Evolutionary conservation across 352 stramenopile genomes (phyloP).

Genomic region (Pythium coloratum): DNA sequence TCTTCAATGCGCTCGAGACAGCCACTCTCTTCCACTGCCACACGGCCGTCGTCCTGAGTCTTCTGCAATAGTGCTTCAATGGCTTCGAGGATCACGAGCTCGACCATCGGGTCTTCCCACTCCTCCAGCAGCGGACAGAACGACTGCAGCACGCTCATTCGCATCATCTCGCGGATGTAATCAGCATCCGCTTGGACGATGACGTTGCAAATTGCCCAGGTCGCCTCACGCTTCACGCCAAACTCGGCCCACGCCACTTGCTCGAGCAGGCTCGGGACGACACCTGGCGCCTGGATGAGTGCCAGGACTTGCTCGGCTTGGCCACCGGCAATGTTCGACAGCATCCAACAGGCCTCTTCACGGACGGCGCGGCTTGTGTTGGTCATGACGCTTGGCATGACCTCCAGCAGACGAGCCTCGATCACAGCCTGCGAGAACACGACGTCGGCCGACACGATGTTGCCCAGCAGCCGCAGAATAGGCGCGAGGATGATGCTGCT

Average conservation of each 20-base stretch:
- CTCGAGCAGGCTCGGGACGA: slow-evolving; percentile 67
- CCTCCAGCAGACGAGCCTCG: slow-evolving; percentile 74
- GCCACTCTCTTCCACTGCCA: slow-evolving; percentile 78
- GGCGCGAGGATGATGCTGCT: slow-evolving; percentile 82
- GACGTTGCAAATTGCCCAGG: slow-evolving; percentile 87
- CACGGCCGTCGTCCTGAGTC: slow-evolving; percentile 51
- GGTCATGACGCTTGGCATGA: slow-evolving; percentile 81
- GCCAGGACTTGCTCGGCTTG: slow-evolving; percentile 73
- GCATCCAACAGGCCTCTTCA: slow-evolving; percentile 87
- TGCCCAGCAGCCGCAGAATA: slow-evolving; percentile 72
- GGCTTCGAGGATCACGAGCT: slow-evolving; percentile 83
- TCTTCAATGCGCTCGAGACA: slow-evolving; percentile 80
- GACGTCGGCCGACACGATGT: slow-evolving; percentile 84
- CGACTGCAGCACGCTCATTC: slow-evolving; percentile 70
- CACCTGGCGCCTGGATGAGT: slow-evolving; percentile 69
- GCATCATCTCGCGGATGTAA: slow-evolving; percentile 65
- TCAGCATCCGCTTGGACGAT: slow-evolving; percentile 66
- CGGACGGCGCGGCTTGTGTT: slow-evolving; percentile 77
- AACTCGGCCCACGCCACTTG: slow-evolving; percentile 89
- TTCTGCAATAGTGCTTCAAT: slow-evolving; percentile 75
- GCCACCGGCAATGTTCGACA: slow-evolving; percentile 82
- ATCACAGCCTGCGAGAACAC: slow-evolving; percentile 74
- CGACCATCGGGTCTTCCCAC: slow-evolving; percentile 83
- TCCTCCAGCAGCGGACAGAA: slow-evolving; percentile 78
- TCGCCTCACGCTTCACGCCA: slow-evolving; percentile 80